These are phyloP conservation scores for Leccinum olivaceopallidum DNA, from an alignment of 768 basidiomycete genomes.

Conservation along the genomic window DNA sequence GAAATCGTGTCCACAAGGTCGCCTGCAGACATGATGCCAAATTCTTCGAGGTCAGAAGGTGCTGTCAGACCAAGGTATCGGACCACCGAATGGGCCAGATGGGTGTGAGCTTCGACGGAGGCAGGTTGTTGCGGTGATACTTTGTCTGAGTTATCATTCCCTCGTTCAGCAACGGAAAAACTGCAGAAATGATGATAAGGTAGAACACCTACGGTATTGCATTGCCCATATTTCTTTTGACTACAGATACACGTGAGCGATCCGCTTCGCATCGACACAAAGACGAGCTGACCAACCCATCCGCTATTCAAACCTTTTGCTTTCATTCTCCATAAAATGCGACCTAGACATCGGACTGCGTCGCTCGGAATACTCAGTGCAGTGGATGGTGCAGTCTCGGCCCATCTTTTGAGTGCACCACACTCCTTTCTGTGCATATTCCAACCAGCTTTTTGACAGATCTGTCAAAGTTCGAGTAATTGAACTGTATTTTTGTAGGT, in stretches of 20 bases:
- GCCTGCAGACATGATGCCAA: constrained; percentile 53
- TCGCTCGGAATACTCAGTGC: constrained; percentile 64
- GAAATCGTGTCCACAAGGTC: constrained; percentile 75
- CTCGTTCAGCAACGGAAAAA: neutral
- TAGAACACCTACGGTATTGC: constrained; percentile 66
- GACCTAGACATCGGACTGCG: constrained; percentile 75
- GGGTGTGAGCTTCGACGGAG: constrained; percentile 57
- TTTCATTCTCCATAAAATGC: constrained; percentile 67
- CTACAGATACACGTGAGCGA: constrained; percentile 36
- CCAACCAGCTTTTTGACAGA: constrained; percentile 81
- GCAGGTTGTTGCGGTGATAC: constrained; percentile 45
- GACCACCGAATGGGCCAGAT: constrained; percentile 73
- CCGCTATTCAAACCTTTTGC: constrained; percentile 51
- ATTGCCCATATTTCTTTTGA: constrained; percentile 62
- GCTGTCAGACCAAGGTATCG: constrained; percentile 65
- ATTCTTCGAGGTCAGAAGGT: constrained; percentile 57
- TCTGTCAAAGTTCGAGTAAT: constrained; percentile 27
- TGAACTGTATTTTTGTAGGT: neutral
- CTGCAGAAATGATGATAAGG: neutral
- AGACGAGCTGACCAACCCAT: constrained; percentile 50
- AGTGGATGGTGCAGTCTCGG: constrained; percentile 45
- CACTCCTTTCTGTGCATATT: constrained; percentile 78
- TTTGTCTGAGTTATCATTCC: constrained; percentile 47
- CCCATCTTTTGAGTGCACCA: constrained; percentile 60
- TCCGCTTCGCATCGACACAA: neutral